These are phyloP conservation scores for Apodospora peruviana DNA, from an alignment of 495 filamentous ascomycete species.

Conservation along the genomic window DNA sequence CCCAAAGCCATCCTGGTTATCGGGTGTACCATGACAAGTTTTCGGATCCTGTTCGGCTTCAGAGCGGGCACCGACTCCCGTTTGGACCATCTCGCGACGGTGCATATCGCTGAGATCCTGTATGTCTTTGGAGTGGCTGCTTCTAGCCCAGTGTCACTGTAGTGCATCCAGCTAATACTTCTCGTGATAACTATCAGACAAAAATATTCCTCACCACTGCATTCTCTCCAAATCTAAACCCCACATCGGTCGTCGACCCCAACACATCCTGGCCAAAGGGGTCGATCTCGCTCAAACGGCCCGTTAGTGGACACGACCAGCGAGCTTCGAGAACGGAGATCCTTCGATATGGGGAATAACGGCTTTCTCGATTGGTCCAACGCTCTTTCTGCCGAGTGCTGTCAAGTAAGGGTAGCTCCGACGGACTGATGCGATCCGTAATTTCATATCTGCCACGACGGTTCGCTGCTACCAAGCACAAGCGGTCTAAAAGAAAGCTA, in stretches of 20 bases:
- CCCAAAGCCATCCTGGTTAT: not conserved
- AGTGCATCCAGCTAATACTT: too few relatives aligned
- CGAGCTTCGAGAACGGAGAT: slow-evolving; percentile 2
- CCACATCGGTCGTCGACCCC: slow-evolving; percentile 18
- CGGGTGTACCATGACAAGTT: not conserved
- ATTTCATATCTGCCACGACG: not conserved
- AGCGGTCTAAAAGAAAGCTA: not conserved
- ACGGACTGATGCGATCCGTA: slow-evolving; percentile 4
- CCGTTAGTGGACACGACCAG: slow-evolving; percentile 12
- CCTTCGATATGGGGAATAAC: not conserved
- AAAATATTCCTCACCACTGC: too few relatives aligned
- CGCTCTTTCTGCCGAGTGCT: not conserved
- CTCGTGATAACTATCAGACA: too few relatives aligned
- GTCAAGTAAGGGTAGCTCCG: not conserved
- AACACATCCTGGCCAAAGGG: slow-evolving; percentile 4
- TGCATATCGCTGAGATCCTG: too few relatives aligned
- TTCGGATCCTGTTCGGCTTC: not conserved
- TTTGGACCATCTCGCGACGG: too few relatives aligned
- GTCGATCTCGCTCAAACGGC: slow-evolving; percentile 12
- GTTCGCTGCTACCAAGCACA: not conserved
- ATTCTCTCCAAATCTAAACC: slow-evolving; percentile 21
- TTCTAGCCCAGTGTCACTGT: too few relatives aligned
- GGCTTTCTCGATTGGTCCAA: not conserved
- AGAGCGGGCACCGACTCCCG: too few relatives aligned
- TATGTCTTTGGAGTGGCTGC: too few relatives aligned